These are phyloP conservation scores for Leptographium flavum DNA, from an alignment of 2,329 filamentous ascomycete species.

Conservation along the genomic window DNA sequence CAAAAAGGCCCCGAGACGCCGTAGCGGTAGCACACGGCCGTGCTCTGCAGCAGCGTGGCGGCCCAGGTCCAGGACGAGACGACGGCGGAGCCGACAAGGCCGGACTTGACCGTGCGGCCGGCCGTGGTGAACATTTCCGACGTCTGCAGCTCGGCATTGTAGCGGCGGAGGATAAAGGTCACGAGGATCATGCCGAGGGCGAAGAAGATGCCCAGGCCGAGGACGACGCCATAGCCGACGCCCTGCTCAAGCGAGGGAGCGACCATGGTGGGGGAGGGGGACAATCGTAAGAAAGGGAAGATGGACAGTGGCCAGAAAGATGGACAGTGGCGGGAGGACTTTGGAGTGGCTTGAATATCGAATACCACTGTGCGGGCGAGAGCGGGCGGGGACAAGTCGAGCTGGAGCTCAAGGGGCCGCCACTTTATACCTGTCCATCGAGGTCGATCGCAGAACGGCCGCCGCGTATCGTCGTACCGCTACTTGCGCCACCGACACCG, in stretches of 20 bases:
- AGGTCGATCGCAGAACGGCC: too few species aligned
- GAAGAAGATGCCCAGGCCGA: constrained; percentile 61
- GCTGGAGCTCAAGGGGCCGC: too few species aligned
- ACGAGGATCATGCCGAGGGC: constrained; percentile 39
- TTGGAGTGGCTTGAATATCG: too few species aligned
- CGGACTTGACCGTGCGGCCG: constrained; percentile 76
- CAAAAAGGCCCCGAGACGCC: constrained; percentile 47
- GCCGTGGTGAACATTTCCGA: constrained; percentile 89
- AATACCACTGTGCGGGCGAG: too few species aligned
- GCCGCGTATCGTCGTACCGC: too few species aligned
- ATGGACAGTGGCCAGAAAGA: too few species aligned
- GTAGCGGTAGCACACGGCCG: constrained; percentile 71
- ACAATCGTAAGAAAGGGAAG: background rate
- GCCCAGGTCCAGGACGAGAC: constrained; percentile 92
- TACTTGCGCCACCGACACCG: too few species aligned
- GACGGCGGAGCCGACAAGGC: constrained; percentile 77
- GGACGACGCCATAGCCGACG: constrained; percentile 64
- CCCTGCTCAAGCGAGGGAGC: constrained; percentile 36
- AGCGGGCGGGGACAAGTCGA: too few species aligned
- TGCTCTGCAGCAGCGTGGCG: constrained; percentile 65
- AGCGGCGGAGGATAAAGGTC: constrained; percentile 22
- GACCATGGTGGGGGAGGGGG: constrained; percentile 12
- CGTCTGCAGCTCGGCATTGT: constrained; percentile 58
- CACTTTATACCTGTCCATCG: too few species aligned
- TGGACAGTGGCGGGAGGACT: background rate